Conservation (phyloP, 2,329 filamentous ascomycete genomes). For the Biscogniauxia mediterranea region DNA sequence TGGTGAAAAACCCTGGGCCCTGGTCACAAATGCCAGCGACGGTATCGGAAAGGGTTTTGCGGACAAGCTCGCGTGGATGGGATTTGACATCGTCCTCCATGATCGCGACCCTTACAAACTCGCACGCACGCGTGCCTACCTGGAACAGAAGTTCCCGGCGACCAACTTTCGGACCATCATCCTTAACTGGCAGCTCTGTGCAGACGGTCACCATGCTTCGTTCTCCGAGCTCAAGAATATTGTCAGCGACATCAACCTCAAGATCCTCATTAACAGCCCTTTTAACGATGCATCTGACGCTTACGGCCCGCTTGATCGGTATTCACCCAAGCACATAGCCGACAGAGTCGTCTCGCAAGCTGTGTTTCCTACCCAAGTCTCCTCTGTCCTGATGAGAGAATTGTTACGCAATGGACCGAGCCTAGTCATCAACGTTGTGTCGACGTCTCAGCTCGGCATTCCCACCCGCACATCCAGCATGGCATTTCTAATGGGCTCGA, state of each 20-base stretch:
- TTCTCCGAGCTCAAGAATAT: constrained; percentile 9
- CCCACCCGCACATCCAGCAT: constrained; percentile 48
- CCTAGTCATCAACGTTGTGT: constrained; percentile 52
- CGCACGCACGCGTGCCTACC: constrained; percentile 36
- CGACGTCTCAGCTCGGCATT: constrained; percentile 42
- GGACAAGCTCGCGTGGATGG: constrained; percentile 47
- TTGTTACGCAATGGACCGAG: constrained; percentile 40
- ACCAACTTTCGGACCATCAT: constrained; percentile 32
- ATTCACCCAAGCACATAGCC: constrained; percentile 37
- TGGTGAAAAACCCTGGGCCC: constrained; percentile 38
- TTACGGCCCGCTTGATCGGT: constrained; percentile 37
- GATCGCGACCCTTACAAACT: constrained; percentile 53
- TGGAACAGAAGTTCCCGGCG: constrained; percentile 40
- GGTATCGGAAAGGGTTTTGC: constrained; percentile 54
- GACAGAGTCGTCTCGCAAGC: constrained; percentile 46
- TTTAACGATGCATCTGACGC: constrained; percentile 39
- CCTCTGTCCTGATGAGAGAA: constrained; percentile 42
- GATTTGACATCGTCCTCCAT: constrained; percentile 58
- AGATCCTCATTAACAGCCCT: constrained; percentile 57
- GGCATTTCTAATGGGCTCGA: constrained; percentile 42
- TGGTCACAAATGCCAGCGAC: constrained; percentile 53
- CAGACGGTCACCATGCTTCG: background rate
- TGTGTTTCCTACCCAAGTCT: constrained; percentile 48
- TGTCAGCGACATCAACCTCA: constrained; percentile 41
- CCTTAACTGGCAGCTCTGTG: background rate